Evolutionary conservation across 75 land plant genomes (phyloP).

Genomic region (Pseudotsuga menziesii): DNA sequence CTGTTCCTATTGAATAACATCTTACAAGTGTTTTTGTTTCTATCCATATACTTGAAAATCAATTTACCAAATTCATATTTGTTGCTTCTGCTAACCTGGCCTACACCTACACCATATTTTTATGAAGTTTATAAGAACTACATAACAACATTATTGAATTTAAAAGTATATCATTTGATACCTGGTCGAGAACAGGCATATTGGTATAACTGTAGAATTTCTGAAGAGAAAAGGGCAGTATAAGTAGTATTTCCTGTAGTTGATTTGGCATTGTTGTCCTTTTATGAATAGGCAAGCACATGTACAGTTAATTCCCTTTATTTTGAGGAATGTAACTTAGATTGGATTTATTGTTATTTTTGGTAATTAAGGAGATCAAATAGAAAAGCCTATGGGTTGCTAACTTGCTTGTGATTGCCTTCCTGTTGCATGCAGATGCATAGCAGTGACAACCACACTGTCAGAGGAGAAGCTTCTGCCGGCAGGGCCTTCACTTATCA

Average conservation of each 20-base stretch:
- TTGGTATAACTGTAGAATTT: too few relatives aligned
- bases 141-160: too few relatives aligned
- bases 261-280: background rate
- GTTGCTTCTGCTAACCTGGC: too few relatives aligned
- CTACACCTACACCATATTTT: too few relatives aligned
- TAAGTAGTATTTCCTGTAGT: too few relatives aligned
- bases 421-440: slow-evolving; percentile 70
- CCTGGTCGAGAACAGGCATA: too few relatives aligned
- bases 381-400: background rate
- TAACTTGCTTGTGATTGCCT: background rate
- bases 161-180: too few relatives aligned
- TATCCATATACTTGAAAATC: too few relatives aligned
- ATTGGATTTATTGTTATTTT: slow-evolving; percentile 3
- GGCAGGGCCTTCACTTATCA: slow-evolving; percentile 74
- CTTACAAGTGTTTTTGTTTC: background rate
- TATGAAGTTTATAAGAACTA: too few relatives aligned
- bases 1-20: background rate
- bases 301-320: background rate
- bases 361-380: background rate
- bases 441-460: slow-evolving; percentile 88
- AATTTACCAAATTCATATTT: too few relatives aligned
- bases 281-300: background rate
- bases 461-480: slow-evolving; percentile 52
- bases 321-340: background rate
- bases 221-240: too few relatives aligned